phyloP scores from a whole-genome alignment of 768 basidiomycete genomes.

The Collybia sp. region DNA sequence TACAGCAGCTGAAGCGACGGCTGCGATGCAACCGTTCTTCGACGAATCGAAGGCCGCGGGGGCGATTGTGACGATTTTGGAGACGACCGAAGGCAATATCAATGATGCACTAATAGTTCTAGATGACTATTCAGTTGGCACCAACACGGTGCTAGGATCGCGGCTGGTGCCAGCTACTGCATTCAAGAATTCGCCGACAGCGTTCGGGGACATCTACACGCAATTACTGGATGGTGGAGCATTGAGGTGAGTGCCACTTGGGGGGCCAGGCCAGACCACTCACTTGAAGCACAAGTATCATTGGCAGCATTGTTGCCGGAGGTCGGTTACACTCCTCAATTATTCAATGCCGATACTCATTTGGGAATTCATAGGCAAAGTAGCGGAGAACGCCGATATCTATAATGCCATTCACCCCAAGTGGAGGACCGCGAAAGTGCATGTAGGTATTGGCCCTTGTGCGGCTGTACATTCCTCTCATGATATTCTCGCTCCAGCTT shows the following conservation, averaged over 20 bases:
- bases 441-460: too few relatives aligned
- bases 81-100: not conserved
- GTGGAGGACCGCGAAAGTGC: too few relatives aligned
- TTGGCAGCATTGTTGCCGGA: too few relatives aligned
- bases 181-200: conserved; percentile 3
- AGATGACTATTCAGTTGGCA: conserved; percentile 12
- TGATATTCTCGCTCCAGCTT: too few relatives aligned
- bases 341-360: too few relatives aligned
- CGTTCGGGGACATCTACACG: conserved; percentile 14
- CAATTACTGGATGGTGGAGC: conserved; percentile 14
- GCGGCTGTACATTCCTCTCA: too few relatives aligned
- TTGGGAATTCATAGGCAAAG: too few relatives aligned
- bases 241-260: conserved; percentile 1
- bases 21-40: conserved; percentile 15
- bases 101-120: conserved; percentile 6
- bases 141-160: conserved; percentile 11
- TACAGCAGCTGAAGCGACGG: conserved; percentile 8
- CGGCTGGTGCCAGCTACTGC: conserved; percentile 7
- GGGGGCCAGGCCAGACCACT: too few relatives aligned
- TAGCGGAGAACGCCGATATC: too few relatives aligned
- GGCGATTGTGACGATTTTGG: conserved; percentile 6
- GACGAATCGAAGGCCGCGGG: conserved; percentile 11
- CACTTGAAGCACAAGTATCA: too few relatives aligned
- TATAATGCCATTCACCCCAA: too few relatives aligned
- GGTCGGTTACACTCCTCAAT: too few relatives aligned